Base-by-base conservation (phyloP, 2,329 filamentous ascomycete species). In the Penicillium sclerotigenum region DNA sequence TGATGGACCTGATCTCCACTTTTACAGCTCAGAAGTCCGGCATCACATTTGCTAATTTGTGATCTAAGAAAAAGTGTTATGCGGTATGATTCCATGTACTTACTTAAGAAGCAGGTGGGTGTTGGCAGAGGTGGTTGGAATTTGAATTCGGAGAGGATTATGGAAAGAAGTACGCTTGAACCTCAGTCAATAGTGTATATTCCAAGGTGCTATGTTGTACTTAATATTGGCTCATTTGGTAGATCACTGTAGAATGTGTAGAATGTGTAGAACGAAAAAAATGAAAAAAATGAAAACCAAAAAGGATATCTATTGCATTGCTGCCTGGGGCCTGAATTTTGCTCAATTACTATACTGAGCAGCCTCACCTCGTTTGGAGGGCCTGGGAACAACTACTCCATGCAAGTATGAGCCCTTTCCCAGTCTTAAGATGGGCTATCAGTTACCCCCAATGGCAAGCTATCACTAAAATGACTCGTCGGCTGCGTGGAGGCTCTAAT, bases 1-100 rank as follows among this genome's bases (percentile, higher is more conserved):
- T 89, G 65, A 88, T 88, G 86, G 86, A 88, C 65, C 73, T 77
- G 28, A 77, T 85, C 53, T 80, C 83, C 9, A 80, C 81, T 1
- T 84, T 75, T 67, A 81, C 80, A 0, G 84, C 77, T 0, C 74
- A 83, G 74, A 81, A 74, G 62, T 64, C 67, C 4, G 75, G 75
- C 2, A 57, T 62, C 37, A 59, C 64, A 47, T 60, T 66, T 20
- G 59, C 66, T 16, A 69, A 70, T 36, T 54, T 71, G 37, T 71
- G 31, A 64, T 43, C 22, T 43, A 11, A 11, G 20, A 24, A 33
- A 42, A 8, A 14, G 5, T 43, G 18, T 11, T 22, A 22, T 26
- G 22, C 13, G 26, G 9, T 14, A 14, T 16, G 28, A 34, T 20
- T 26, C 4, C 16, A 31, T 49, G 52, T 53, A 31, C 37, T 43